These are phyloP conservation scores for Medicago truncatula DNA, from an alignment of 306 rosid species.

Conservation along the genomic window DNA sequence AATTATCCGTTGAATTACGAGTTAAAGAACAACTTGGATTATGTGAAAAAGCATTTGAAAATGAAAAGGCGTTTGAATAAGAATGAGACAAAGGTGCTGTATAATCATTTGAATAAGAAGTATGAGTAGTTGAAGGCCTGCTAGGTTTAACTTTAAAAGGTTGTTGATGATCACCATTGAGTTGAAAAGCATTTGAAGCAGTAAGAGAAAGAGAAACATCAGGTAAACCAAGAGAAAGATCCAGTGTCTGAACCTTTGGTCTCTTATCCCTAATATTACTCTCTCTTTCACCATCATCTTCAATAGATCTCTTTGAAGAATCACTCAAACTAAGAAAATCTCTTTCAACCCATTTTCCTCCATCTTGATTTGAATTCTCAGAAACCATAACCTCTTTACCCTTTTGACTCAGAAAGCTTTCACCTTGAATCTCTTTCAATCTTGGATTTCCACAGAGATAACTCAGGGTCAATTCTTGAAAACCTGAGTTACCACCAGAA, in stretches of 20 bases:
- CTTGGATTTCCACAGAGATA: slow-evolving; percentile 77
- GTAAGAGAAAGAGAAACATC: slow-evolving; percentile 87
- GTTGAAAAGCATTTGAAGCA: slow-evolving; percentile 81
- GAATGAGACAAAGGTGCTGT: slow-evolving; percentile 82
- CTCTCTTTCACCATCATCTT: slow-evolving; percentile 64
- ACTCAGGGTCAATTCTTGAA: slow-evolving; percentile 88
- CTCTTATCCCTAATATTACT: slow-evolving; percentile 61
- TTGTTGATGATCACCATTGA: slow-evolving; percentile 57
- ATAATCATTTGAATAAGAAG: slow-evolving; percentile 74
- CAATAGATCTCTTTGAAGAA: slow-evolving; percentile 79
- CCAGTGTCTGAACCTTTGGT: slow-evolving; percentile 80
- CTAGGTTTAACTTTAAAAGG: slow-evolving; percentile 55
- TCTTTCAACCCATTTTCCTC: slow-evolving; percentile 85
- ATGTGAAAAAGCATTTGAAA: too few relatives aligned
- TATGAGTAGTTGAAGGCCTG: slow-evolving; percentile 61
- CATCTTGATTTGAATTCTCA: slow-evolving; percentile 63
- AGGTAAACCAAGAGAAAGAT: slow-evolving; percentile 91
- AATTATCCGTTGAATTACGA: slow-evolving; percentile 85
- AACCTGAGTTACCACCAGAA: slow-evolving; percentile 43
- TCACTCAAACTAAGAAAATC: slow-evolving; percentile 86
- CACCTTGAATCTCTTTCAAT: slow-evolving; percentile 57
- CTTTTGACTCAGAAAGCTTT: slow-evolving; percentile 54
- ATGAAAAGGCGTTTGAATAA: slow-evolving; percentile 73
- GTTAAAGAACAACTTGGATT: slow-evolving; percentile 95
- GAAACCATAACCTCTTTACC: slow-evolving; percentile 68